Percentiles rank a stretch among this genome's conserved stretches.
These are phyloP conservation scores for Aspergillus sparsus DNA, from an alignment of 495 filamentous ascomycete species.

Conservation along the genomic window DNA sequence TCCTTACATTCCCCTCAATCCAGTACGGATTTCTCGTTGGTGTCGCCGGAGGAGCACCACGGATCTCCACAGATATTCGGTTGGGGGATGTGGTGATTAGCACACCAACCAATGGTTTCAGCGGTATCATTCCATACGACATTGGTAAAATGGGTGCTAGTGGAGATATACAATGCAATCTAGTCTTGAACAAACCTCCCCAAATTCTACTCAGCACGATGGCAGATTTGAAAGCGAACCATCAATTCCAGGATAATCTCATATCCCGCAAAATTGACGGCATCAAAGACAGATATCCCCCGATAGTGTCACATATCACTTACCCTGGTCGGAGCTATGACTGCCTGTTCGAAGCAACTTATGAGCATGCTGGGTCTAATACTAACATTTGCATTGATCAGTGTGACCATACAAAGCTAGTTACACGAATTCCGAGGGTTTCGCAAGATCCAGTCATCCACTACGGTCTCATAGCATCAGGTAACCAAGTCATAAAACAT, in stretches of 20 bases:
- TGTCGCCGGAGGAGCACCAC: slow-evolving; percentile 42
- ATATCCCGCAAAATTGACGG: slow-evolving; percentile 3
- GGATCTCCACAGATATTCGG: slow-evolving; percentile 27
- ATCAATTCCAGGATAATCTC: not conserved
- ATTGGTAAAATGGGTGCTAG: slow-evolving; percentile 36
- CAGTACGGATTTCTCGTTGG: slow-evolving; percentile 39
- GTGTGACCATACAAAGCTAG: not conserved
- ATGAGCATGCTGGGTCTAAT: not conserved
- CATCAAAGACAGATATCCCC: not conserved
- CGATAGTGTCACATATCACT: not conserved
- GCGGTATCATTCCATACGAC: slow-evolving; percentile 41
- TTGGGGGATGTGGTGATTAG: slow-evolving; percentile 42
- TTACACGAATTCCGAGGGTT: not conserved
- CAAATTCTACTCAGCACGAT: slow-evolving; percentile 32
- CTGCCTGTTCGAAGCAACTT: not conserved
- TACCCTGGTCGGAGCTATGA: not conserved
- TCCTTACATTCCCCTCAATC: slow-evolving; percentile 40
- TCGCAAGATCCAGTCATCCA: not conserved
- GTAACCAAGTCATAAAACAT: slow-evolving; percentile 4
- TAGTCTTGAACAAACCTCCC: slow-evolving; percentile 38
- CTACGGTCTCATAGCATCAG: slow-evolving; percentile 1
- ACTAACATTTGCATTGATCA: not conserved
- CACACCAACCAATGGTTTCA: slow-evolving; percentile 18
- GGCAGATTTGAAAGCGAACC: slow-evolving; percentile 21
- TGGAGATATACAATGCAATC: slow-evolving; percentile 34